Evolutionary conservation across 2,329 filamentous ascomycete species (phyloP), one percentile per base, ranked within the genome.

Genomic region (Colletotrichum costaricense): DNA sequence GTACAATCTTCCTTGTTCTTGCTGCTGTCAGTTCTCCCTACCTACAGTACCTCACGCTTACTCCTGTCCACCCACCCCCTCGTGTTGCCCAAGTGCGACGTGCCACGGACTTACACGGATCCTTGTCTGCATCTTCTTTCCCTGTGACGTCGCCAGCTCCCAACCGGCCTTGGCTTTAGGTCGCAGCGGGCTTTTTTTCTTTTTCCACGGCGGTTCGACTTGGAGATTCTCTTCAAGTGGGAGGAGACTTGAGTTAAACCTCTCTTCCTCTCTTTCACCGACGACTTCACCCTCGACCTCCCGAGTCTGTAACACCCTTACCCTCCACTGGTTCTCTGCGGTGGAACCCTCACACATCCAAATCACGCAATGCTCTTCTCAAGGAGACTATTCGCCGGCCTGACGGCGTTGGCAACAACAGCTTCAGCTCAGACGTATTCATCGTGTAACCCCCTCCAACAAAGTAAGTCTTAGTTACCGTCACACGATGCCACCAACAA

Each of bases 381-480:
- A 52, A 63, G 33, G 22, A 65, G 66, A 59, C 33, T 55, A 57
- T 30, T 77, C 8, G 76, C 76, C 24, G 76, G 76, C 6, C 63
- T 78, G 35, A 71, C 77, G 54, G 76, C 81, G 54, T 70, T 81
- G 49, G 62, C 77, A 30, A 72, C 74, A 28, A 69, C 77, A 28
- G 80, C 72, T 30, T 78, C 78, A 35, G 83, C 83, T 6, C 84
- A 85, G 72, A 85, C 84, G 69, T 85, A 79, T 77, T 84, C 82
- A 67, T 77, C 74, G 72, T 85, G 84, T 76, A 85, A 85, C 66
- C 84, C 84, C 24, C 74, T 84, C 56, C 77, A 74, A 22, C 63
- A 79, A 68, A 79, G 82, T 84, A 80, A 72, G 72, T 60, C 30
- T 42, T 24, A 52, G 54, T 63, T 28, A n/a, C 42, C 30, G 46